phyloP scores from a whole-genome alignment of 2,329 filamentous ascomycete species.

The Diatrype stigma region DNA sequence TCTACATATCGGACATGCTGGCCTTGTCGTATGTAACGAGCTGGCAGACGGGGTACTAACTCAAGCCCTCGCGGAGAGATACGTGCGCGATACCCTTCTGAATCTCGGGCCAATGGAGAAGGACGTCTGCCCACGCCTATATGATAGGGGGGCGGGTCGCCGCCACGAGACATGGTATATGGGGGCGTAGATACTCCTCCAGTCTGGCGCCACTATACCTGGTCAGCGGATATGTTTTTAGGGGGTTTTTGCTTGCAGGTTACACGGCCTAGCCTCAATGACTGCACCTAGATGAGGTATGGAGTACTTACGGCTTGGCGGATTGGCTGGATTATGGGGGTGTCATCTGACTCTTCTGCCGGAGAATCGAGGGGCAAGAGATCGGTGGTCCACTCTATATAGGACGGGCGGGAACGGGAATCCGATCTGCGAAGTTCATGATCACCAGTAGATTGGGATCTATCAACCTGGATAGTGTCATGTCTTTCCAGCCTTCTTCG shows the following conservation, averaged over 20 bases:
- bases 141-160: neutral
- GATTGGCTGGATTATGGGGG: too few species aligned
- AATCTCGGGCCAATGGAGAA: neutral
- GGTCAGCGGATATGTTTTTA: neutral
- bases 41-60: neutral
- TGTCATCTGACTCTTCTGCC: neutral
- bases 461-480: neutral
- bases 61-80: neutral
- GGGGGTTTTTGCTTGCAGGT: too few species aligned
- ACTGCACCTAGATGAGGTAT: neutral
- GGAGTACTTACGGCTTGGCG: neutral
- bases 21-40: neutral
- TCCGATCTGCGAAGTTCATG: neutral
- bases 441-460: neutral
- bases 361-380: neutral
- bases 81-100: neutral
- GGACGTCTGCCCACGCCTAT: neutral
- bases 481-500: neutral
- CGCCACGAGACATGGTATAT: neutral
- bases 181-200: neutral
- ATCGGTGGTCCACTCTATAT: neutral
- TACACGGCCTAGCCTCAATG: too few species aligned
- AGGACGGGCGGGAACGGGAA: neutral
- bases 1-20: constrained; percentile 41
- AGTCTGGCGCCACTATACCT: neutral